Conservation (phyloP, 768 basidiomycete genomes). For the Xerocomus spinulosus region DNA sequence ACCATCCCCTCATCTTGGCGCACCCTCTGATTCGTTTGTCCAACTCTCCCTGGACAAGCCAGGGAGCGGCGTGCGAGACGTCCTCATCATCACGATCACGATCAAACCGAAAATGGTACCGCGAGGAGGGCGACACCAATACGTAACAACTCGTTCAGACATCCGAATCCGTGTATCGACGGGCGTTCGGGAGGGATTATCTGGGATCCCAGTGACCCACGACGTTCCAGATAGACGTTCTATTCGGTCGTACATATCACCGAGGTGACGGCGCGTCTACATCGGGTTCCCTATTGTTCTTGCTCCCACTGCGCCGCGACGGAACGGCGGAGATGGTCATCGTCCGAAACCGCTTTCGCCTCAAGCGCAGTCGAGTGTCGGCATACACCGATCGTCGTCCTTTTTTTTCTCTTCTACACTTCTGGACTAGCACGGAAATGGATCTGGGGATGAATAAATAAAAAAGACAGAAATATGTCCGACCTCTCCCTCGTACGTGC, state of each 20-base stretch:
- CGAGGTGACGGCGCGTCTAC: neutral
- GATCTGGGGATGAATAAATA: slow-evolving; percentile 8
- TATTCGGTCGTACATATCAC: neutral
- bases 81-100: neutral
- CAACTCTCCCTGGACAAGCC: neutral
- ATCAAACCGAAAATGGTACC: neutral
- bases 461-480: neutral
- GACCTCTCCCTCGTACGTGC: slow-evolving; percentile 12
- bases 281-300: neutral
- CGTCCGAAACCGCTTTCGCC: neutral
- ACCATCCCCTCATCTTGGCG: neutral
- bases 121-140: neutral
- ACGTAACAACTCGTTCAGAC: neutral
- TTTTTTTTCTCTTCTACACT: neutral
- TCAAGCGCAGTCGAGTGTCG: neutral
- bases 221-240: too few relatives aligned
- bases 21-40: neutral
- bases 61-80: neutral
- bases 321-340: neutral
- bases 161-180: neutral
- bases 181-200: too few relatives aligned
- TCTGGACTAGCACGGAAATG: slow-evolving; percentile 5
- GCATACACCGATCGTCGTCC: slow-evolving; percentile 1
- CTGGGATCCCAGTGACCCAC: too few relatives aligned
- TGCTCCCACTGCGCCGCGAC: neutral